Percentiles rank a stretch among this genome's conserved stretches.
phyloP scores from a whole-genome alignment of 768 basidiomycete species.

The Leucosporidium yakuticum region DNA sequence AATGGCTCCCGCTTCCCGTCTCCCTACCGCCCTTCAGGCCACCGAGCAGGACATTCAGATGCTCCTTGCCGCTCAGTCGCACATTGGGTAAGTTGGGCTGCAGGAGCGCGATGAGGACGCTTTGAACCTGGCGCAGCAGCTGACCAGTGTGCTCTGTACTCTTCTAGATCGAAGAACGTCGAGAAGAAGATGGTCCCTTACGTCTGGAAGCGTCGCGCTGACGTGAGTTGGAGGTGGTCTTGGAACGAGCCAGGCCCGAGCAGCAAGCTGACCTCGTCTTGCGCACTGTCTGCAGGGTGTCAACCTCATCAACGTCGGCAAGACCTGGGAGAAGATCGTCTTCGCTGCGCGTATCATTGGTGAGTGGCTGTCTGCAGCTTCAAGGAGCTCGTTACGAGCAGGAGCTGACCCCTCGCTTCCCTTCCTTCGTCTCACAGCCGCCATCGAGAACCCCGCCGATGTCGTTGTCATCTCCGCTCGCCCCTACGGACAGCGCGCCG shows the following conservation, averaged over 20 bases:
- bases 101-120: background rate
- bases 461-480: slow-evolving; percentile 97
- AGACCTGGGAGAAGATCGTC: slow-evolving; percentile 99
- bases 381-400: background rate
- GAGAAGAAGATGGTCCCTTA: slow-evolving; percentile 98
- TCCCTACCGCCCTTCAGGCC: slow-evolving; percentile 84
- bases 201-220: slow-evolving; percentile 90
- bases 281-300: slow-evolving; percentile 54
- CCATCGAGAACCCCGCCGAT: slow-evolving; percentile 93
- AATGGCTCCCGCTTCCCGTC: slow-evolving; percentile 50
- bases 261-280: background rate
- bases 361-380: slow-evolving; percentile 37
- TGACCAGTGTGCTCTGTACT: background rate
- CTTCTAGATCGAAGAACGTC: slow-evolving; percentile 75
- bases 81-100: slow-evolving; percentile 53
- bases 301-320: slow-evolving; percentile 95
- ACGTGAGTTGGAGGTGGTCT: slow-evolving; percentile 48
- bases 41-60: slow-evolving; percentile 97
- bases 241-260: background rate
- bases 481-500: slow-evolving; percentile 97
- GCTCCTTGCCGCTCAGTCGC: slow-evolving; percentile 88
- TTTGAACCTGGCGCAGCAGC: background rate
- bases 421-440: slow-evolving; percentile 1
- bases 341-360: slow-evolving; percentile 88
- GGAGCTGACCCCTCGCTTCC: background rate